Evolutionary conservation across 1,284 basidiomycete genomes (phyloP), one percentile per base, ranked within the genome.

Genomic region (Tranzscheliella williamsii): DNA sequence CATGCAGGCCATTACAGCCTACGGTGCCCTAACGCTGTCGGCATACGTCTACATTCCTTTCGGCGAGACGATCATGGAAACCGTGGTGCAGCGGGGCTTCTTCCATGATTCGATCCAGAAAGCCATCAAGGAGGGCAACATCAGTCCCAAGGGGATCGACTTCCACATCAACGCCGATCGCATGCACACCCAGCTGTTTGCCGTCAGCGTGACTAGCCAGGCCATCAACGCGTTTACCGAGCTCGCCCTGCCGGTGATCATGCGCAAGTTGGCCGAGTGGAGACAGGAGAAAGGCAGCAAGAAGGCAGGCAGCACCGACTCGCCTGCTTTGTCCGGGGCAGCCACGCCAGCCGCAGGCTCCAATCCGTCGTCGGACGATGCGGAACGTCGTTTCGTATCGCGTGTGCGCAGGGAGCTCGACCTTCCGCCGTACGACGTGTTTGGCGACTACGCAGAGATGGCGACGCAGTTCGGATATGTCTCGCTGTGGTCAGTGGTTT

Each of bases 171-270:
- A 83, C 58, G 75, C 80, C n/a, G 83, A 74, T 17, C 82, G 93
- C 42, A 82, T 98, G 57, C 85, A 88, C 78, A 86, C 88, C 38
- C 91, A 97, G 81, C 87, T 98, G 82, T 96, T 96, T 77, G 92
- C 94, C 12, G 90, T 88, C 76, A 88, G 87, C 26, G 91, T 97
- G 3, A 97, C 94, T 16, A 91, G 90, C 71, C 94, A 97, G 81
- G 84, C 86, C 15, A 80, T 91, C 61, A 86, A 89, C 70, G 87
- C 87, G 0, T 87, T 93, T 75, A 81, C 84, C 42, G 94, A 97
- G 76, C 81, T 93, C 39, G 88, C 87, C 1, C 79, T 97, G 15
- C 94, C 94, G 1, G 45, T 64, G 5, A 31, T 62, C 21, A 41
- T 55, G 43, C 85, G 90, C 12, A 67, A 67, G 42, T 41, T 70